phyloP scores from a whole-genome alignment of 768 basidiomycete species.

The Lepiota brunneoincarnata region DNA sequence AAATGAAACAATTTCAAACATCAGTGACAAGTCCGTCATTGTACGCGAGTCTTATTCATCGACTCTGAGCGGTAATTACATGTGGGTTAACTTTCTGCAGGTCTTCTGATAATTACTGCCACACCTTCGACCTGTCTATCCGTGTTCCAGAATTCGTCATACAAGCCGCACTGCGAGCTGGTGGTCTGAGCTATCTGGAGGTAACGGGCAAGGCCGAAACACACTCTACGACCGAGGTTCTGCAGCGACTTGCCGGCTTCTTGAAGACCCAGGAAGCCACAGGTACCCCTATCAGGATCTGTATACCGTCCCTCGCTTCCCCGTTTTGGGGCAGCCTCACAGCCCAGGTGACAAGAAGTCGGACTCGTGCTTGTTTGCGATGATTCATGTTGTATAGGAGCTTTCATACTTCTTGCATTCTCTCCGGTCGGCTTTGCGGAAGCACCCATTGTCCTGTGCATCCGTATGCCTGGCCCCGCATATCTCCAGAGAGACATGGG shows the following conservation, averaged over 20 bases:
- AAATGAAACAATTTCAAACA: conserved; percentile 90
- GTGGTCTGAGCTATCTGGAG: conserved; percentile 7
- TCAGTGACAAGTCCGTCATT: conserved; percentile 54
- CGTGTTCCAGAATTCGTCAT: conserved; percentile 53
- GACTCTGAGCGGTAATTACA: conserved; percentile 3
- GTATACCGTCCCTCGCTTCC: conserved; percentile 60
- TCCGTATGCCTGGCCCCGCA: conserved; percentile 67
- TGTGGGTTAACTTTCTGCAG: conserved; percentile 24
- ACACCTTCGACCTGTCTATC: conserved; percentile 68
- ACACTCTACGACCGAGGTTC: conserved; percentile 15
- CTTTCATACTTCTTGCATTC: conserved; percentile 71
- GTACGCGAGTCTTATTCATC: conserved; percentile 37
- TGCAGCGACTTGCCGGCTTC: conserved; percentile 26
- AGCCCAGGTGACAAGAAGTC: conserved; percentile 42
- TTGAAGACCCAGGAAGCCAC: conserved; percentile 24
- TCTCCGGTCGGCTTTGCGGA: conserved; percentile 59
- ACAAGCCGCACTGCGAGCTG: conserved; percentile 37
- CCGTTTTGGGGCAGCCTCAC: conserved; percentile 67
- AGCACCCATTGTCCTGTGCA: conserved; percentile 59
- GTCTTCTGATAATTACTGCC: conserved; percentile 60
- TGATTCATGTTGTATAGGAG: conserved; percentile 38
- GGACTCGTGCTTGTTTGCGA: neutral
- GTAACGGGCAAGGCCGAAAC: conserved; percentile 7
- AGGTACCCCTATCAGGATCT: conserved; percentile 50
- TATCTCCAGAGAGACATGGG: conserved; percentile 55